phyloP scores from a whole-genome alignment of 768 basidiomycete species.

The Roridomyces roridus region DNA sequence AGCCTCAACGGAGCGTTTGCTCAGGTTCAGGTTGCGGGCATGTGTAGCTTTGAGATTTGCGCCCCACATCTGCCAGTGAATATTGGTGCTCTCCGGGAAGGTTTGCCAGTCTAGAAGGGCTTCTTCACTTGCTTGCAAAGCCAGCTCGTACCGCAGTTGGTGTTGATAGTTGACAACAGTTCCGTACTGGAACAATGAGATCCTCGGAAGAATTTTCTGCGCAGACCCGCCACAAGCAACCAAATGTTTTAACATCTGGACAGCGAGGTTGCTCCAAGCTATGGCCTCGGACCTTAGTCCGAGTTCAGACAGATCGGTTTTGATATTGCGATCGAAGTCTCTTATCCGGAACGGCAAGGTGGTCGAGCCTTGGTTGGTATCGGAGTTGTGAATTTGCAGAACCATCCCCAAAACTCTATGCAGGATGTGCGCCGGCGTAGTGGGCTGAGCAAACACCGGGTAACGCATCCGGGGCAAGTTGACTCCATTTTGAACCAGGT shows the following conservation, averaged over 20 bases:
- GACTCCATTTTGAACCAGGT: neutral
- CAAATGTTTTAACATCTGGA: neutral
- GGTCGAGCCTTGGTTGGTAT: neutral
- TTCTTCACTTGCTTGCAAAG: slow-evolving; percentile 2
- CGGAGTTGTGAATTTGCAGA: neutral
- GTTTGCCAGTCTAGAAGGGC: neutral
- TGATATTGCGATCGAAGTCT: neutral
- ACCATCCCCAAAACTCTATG: neutral
- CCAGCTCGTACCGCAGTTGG: neutral
- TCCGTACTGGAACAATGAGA: neutral
- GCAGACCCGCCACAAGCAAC: neutral
- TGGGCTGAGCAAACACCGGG: neutral
- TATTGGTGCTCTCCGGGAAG: neutral
- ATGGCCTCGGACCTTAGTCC: neutral
- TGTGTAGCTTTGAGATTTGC: neutral
- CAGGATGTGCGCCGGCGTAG: neutral
- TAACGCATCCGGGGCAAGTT: neutral
- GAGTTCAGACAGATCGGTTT: neutral
- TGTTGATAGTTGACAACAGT: neutral
- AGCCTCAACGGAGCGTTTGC: neutral
- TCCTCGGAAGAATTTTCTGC: neutral
- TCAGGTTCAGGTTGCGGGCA: neutral
- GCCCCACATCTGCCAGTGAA: neutral
- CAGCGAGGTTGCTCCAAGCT: neutral
- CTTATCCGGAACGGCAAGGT: neutral